Evolutionary conservation across 2,329 filamentous ascomycete genomes (phyloP).

Genomic region (Ophiostoma sp.): DNA sequence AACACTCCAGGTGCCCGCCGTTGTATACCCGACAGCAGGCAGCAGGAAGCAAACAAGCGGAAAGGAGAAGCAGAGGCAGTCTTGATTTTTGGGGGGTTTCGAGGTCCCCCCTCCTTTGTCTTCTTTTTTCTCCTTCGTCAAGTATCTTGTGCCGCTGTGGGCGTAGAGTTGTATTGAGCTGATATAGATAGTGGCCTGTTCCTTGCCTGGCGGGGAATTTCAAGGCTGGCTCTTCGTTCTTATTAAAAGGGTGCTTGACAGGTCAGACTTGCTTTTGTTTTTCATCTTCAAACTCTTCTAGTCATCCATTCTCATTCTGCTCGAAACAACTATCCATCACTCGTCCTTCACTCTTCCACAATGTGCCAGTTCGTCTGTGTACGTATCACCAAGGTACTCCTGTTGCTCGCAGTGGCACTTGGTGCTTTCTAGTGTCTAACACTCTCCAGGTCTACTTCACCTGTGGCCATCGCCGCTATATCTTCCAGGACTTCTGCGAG

Average conservation of each 20-base stretch:
- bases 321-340: background rate
- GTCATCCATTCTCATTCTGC: no score
- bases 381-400: background rate
- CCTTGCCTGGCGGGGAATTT: no score
- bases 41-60: background rate
- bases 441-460: background rate
- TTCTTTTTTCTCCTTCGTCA: background rate
- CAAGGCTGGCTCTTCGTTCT: no score
- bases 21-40: no score
- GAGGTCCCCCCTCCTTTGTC: background rate
- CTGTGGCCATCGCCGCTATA: constrained; percentile 2
- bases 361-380: constrained; percentile 4
- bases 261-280: no score
- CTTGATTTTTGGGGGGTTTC: background rate
- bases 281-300: no score
- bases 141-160: background rate
- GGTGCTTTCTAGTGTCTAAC: background rate
- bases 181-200: no score
- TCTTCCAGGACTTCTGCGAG: background rate
- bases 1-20: no score
- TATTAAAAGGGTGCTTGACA: no score
- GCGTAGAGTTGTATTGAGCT: no score
- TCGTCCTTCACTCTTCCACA: background rate
- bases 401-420: background rate
- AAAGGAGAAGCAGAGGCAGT: background rate